Conservation (phyloP, 495 filamentous ascomycete genomes). For the Geoglossum glabrum region DNA sequence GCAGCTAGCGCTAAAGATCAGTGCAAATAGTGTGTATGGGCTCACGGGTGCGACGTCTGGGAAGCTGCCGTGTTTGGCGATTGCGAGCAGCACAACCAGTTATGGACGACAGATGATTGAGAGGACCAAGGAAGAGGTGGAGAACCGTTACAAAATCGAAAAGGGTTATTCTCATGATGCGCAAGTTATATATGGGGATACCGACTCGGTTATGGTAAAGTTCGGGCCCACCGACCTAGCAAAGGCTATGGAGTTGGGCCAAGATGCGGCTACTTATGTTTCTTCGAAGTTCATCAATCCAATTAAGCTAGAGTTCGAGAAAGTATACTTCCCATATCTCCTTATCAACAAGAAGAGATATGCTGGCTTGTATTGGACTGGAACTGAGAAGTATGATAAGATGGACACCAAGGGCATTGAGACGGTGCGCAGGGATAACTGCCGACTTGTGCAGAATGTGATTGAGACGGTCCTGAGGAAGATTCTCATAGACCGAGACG, state of each 20-base stretch:
- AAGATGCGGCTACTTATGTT: slow-evolving; percentile 74
- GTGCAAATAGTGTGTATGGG: slow-evolving; percentile 96
- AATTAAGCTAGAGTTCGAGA: slow-evolving; percentile 98
- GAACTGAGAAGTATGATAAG: slow-evolving; percentile 87
- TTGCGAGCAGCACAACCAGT: slow-evolving; percentile 88
- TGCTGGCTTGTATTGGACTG: slow-evolving; percentile 92
- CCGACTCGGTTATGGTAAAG: slow-evolving; percentile 99
- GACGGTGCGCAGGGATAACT: slow-evolving; percentile 93
- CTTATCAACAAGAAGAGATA: slow-evolving; percentile 99
- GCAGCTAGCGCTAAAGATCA: slow-evolving; percentile 89
- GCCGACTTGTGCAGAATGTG: slow-evolving; percentile 81
- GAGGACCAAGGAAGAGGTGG: slow-evolving; percentile 84
- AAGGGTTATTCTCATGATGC: slow-evolving; percentile 91
- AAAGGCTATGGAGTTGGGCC: slow-evolving; percentile 80
- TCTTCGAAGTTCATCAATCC: slow-evolving; percentile 83
- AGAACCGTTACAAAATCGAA: slow-evolving; percentile 66
- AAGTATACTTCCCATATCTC: slow-evolving; percentile 96
- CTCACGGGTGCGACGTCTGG: slow-evolving; percentile 89
- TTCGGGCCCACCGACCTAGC: slow-evolving; percentile 73
- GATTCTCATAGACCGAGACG: slow-evolving; percentile 82
- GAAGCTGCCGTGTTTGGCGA: slow-evolving; percentile 85
- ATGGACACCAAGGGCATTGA: slow-evolving; percentile 99
- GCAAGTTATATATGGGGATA: slow-evolving; percentile 95
- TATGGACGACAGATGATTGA: slow-evolving; percentile 98
- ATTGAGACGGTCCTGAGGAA: slow-evolving; percentile 93